Conservation (phyloP, 2,329 filamentous ascomycete species). For the Stagonosporopsis tanaceti region DNA sequence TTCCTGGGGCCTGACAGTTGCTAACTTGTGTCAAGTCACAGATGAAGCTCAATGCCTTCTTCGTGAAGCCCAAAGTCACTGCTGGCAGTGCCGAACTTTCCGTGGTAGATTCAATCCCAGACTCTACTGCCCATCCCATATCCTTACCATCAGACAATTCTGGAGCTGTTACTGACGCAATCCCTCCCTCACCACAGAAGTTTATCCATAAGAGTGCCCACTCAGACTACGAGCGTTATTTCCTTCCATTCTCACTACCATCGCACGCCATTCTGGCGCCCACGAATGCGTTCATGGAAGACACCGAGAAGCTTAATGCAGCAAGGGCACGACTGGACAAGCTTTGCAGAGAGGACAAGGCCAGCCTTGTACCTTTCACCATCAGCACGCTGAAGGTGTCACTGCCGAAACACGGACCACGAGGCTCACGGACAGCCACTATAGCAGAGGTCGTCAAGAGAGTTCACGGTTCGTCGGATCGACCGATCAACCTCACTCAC, state of each 20-base stretch:
- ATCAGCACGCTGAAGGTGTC: slow-evolving; percentile 27
- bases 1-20: slow-evolving; percentile 17
- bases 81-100: slow-evolving; percentile 37
- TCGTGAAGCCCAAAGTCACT: slow-evolving; percentile 51
- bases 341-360: slow-evolving; percentile 28
- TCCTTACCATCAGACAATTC: slow-evolving; percentile 35
- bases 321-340: slow-evolving; percentile 41
- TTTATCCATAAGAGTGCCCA: slow-evolving; percentile 40
- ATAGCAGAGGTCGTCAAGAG: slow-evolving; percentile 53
- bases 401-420: slow-evolving; percentile 24
- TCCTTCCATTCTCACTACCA: slow-evolving; percentile 83
- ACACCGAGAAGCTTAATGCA: slow-evolving; percentile 36
- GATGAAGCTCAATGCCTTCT: slow-evolving; percentile 55
- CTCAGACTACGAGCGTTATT: slow-evolving; percentile 65
- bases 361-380: slow-evolving; percentile 24
- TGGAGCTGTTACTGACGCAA: slow-evolving; percentile 35
- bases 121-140: slow-evolving; percentile 38
- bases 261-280: slow-evolving; percentile 75
- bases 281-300: slow-evolving; percentile 47
- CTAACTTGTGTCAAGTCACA: slow-evolving; percentile 47
- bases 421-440: slow-evolving; percentile 30
- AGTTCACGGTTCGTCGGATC: slow-evolving; percentile 52
- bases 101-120: slow-evolving; percentile 44
- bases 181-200: slow-evolving; percentile 47
- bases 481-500: slow-evolving; percentile 54